A percentile compares a stretch with the other conserved stretches of the same genome.
Evolutionary conservation across 495 filamentous ascomycete genomes (phyloP).

Genomic region (Hyphodiscus hymeniophilus): DNA sequence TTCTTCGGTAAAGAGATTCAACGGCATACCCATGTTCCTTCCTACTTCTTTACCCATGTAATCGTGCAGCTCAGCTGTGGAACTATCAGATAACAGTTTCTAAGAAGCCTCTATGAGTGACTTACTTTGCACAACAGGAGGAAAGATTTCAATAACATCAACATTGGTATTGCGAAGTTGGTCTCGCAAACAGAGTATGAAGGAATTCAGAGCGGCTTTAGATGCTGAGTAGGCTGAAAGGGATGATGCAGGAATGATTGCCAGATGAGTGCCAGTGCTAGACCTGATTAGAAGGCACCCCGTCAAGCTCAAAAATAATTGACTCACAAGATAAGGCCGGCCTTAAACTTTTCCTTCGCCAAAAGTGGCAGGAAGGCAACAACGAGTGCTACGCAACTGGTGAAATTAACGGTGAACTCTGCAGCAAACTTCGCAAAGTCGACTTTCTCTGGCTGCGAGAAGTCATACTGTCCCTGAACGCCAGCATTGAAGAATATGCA

Average conservation of each 20-base stretch:
- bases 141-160: constrained; percentile 48
- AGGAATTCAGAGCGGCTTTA: constrained; percentile 40
- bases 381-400: constrained; percentile 43
- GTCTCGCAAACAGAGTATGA: constrained; percentile 40
- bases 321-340: constrained; percentile 25
- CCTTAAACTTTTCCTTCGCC: constrained; percentile 32
- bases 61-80: constrained; percentile 1
- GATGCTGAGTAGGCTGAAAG: constrained; percentile 36
- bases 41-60: constrained; percentile 7
- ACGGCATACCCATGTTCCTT: constrained; percentile 40
- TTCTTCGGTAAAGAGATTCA: constrained; percentile 43
- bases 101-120: constrained; percentile 19
- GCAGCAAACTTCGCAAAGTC: constrained; percentile 36
- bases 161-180: constrained; percentile 39
- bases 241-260: constrained; percentile 29
- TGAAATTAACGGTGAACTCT: constrained; percentile 53
- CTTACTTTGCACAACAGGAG: constrained; percentile 50
- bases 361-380: constrained; percentile 50
- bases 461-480: constrained; percentile 40
- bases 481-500: constrained; percentile 38
- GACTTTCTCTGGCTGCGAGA: constrained; percentile 43
- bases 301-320: not conserved
- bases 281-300: not conserved
- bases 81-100: not conserved
- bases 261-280: constrained; percentile 33